A percentile compares a stretch with the other conserved stretches of the same genome.
phyloP scores from a whole-genome alignment of 345 rosid species.

The Brassica nigra region DNA sequence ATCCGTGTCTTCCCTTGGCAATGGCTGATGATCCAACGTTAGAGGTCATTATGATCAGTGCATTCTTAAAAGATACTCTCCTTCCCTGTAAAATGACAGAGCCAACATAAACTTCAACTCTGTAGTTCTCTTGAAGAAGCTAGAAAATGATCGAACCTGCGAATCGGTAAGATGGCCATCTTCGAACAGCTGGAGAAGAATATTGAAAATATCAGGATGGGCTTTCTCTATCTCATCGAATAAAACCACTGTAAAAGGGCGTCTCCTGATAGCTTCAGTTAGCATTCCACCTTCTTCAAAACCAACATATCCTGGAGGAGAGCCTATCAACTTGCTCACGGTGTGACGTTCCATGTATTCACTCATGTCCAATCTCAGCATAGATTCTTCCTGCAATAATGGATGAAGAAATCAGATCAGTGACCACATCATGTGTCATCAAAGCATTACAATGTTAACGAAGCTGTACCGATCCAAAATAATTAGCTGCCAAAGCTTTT shows the following conservation, averaged over 20 bases:
- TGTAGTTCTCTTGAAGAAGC: neutral
- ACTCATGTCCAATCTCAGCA: constrained; percentile 98
- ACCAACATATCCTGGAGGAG: constrained; percentile 96
- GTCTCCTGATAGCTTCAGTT: constrained; percentile 95
- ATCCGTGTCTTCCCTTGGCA: constrained; percentile 81
- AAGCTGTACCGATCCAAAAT: constrained; percentile 86
- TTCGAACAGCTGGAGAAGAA: constrained; percentile 95
- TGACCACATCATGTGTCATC: constrained; percentile 2
- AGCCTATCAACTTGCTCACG: constrained; percentile 91
- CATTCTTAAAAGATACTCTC: constrained; percentile 91
- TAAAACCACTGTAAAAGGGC: constrained; percentile 82
- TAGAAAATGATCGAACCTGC: constrained; percentile 54
- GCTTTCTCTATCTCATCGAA: constrained; percentile 93
- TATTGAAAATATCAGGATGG: constrained; percentile 94
- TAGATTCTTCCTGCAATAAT: constrained; percentile 71
- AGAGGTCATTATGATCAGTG: constrained; percentile 92
- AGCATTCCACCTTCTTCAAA: constrained; percentile 92
- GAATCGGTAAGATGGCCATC: constrained; percentile 99
- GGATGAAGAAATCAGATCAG: constrained; percentile 1
- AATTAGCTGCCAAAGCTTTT: constrained; percentile 81
- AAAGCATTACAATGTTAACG: constrained; percentile 13
- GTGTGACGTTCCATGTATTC: constrained; percentile 99
- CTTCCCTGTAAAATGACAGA: constrained; percentile 62
- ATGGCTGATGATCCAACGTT: constrained; percentile 87
- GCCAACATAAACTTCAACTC: constrained; percentile 11